A percentile compares a stretch with the other conserved stretches of the same genome.
Evolutionary conservation across 495 filamentous ascomycete species (phyloP).

Genomic region (Trichoderma asperelloides): DNA sequence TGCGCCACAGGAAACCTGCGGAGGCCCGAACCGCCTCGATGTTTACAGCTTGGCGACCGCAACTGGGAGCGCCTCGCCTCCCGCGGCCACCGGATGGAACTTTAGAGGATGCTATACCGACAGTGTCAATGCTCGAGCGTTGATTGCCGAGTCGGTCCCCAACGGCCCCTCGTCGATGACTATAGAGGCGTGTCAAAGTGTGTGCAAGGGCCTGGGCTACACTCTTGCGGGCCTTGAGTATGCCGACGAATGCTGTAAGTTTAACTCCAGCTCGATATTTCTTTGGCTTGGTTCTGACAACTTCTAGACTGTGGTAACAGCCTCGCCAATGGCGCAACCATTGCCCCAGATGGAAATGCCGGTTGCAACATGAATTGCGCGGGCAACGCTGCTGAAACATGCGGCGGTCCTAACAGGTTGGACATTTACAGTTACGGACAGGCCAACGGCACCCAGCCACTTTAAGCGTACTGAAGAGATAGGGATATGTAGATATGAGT

Average conservation of each 20-base stretch:
- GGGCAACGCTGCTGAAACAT: conserved; percentile 17
- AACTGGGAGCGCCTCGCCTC: conserved; percentile 4
- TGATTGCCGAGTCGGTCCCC: conserved; percentile 12
- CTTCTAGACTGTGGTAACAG: conserved; percentile 11
- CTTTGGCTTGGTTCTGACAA: not conserved
- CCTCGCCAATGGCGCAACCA: conserved; percentile 11
- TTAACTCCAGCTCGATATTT: not conserved
- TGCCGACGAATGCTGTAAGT: conserved; percentile 12
- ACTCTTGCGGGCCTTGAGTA: conserved; percentile 7
- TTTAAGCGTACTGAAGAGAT: not conserved
- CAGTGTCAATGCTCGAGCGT: conserved; percentile 17
- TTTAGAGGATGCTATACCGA: conserved; percentile 11
- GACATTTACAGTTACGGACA: conserved; percentile 14
- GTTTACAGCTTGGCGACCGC: conserved; percentile 13
- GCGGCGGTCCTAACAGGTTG: conserved; percentile 15
- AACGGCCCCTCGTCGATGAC: conserved; percentile 11
- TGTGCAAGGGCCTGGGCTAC: conserved; percentile 7
- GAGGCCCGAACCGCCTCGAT: conserved; percentile 14
- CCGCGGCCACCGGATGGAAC: not conserved
- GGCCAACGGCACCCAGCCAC: conserved; percentile 9
- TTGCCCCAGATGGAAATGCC: conserved; percentile 9
- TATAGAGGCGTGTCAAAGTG: conserved; percentile 7
- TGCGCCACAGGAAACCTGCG: conserved; percentile 17
- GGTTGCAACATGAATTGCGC: conserved; percentile 20
- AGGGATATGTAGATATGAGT: not conserved